Base-by-base conservation (phyloP, 2,329 filamentous ascomycete species). In the Decorospora gaudefroyi region DNA sequence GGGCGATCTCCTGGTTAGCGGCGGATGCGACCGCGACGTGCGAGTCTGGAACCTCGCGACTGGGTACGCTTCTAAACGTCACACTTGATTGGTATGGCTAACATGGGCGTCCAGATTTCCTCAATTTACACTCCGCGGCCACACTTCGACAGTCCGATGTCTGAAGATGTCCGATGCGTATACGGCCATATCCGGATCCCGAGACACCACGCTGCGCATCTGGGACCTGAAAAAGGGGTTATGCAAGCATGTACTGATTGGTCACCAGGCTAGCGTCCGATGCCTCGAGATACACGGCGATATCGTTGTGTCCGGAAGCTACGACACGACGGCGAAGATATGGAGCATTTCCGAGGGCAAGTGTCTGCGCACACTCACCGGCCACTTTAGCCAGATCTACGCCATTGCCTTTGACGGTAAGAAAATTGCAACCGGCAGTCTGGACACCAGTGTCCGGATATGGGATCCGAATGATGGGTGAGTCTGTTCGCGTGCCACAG, bases 321-420 rank as follows among this genome's bases (percentile, higher is more conserved):
- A 99, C 72, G 93, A 99, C 69, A 96, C 93, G 5, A 96, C 90
- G 15, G 93, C 93, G 15, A 87, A 90, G 60, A 92, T 99, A 44
- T 99, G 93, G 93, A 96, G 89, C 70, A 97, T 99, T 38, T 95
- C 90, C 2, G 89, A 96, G 72, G 93, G 93, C 19, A 85, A 90
- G 51, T 99, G 93, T 69, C 76, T 97, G 41, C 86, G 92, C 57
- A 96, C 90, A 0, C 78, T 99, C 26, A 85, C 87, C 30, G 93
- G 93, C 0, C 93, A 99, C 72, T 99, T 96, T 73, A 97, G 92
- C 67, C 93, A 99, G 68, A 99, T 99, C 46, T 99, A 99, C 68
- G 93, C 93, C 13, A 95, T 99, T 67, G 93, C 93, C 1, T 99
- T 97, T 71, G 93, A 99, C 67, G 93, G 93, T 26, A 85, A 86